Base-by-base conservation (phyloP, 1,284 basidiomycete genomes). In the Wallemia ichthyophaga region DNA sequence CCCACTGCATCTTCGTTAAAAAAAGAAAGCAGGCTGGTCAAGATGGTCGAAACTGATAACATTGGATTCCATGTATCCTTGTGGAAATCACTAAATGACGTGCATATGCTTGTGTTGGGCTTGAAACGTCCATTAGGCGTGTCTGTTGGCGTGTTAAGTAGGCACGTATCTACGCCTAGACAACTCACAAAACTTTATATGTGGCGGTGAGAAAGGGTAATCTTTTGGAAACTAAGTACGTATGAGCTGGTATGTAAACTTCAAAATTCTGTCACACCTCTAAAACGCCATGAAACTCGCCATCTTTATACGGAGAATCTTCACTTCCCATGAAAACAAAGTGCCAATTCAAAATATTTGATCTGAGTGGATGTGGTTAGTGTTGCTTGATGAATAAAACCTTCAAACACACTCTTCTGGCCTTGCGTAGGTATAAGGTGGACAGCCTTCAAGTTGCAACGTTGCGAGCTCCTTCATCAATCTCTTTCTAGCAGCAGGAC, bases 281-380 rank as follows among this genome's bases (percentile, higher is more conserved):
- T 5, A 48, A 21, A 15, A 48, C 37, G 5, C 37, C 37, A 19
- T 64, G 65, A 59, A 65, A 67, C 56, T 67, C 65, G 2, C 66
- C 66, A 9, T 63, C 63, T 0, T 56, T 58, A 56, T 61, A 59
- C 7, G 60, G 27, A 13, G 37, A 28, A 23, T 58, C 60, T 15
- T 33, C 24, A 15, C 28, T 54, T 24, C 64, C 66, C 25, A 63
- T 61, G 24, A 67, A 61, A 57, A 67, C 62, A 61, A 60, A 65
- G 58, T 65, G 65, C 61, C 64, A 66, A 27, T 64, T 64, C 5
- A 66, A 61, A 24, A 66, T 62, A 60, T 67, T 66, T 27, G 59
- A 48, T 21, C 37, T 48, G 28, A 7, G 28, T n/a, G n/a, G n/a
- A n/a, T 15, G n/a, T 19, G 5, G n/a, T 48, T 48, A 48, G 37